phyloP scores from a whole-genome alignment of 305 asterid species.

The Salvia sclarea region DNA sequence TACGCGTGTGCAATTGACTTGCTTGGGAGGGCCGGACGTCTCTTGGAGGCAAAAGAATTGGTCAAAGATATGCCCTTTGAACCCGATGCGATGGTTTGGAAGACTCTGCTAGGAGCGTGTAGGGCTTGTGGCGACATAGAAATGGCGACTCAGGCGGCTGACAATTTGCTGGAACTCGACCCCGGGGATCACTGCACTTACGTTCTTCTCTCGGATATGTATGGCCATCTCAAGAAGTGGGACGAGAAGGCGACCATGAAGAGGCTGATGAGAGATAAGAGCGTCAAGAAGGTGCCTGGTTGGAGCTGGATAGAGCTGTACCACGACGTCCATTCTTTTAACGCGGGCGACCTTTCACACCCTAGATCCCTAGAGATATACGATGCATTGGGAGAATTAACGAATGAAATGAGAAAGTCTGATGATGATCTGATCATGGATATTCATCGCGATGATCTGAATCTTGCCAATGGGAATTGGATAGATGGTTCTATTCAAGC shows the following conservation, averaged over 20 bases:
- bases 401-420: constrained; percentile 43
- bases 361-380: constrained; percentile 54
- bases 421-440: constrained; percentile 27
- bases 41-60: constrained; percentile 59
- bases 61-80: constrained; percentile 64
- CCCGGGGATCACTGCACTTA: constrained; percentile 86
- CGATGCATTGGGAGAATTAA: constrained; percentile 45
- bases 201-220: constrained; percentile 80
- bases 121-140: constrained; percentile 73
- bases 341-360: constrained; percentile 72
- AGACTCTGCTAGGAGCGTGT: constrained; percentile 68
- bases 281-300: constrained; percentile 82
- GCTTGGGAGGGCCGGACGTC: constrained; percentile 72
- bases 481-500: constrained; percentile 26
- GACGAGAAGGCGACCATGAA: constrained; percentile 69
- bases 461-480: constrained; percentile 35
- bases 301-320: constrained; percentile 88
- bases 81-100: constrained; percentile 75
- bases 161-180: constrained; percentile 56
- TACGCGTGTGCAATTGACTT: constrained; percentile 83
- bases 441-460: constrained; percentile 31
- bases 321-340: constrained; percentile 66
- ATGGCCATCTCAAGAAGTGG: constrained; percentile 72
- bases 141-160: constrained; percentile 61
- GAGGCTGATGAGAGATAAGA: constrained; percentile 70